Conservation (phyloP, 2,329 filamentous ascomycete genomes). For the Talaromyces sp. region DNA sequence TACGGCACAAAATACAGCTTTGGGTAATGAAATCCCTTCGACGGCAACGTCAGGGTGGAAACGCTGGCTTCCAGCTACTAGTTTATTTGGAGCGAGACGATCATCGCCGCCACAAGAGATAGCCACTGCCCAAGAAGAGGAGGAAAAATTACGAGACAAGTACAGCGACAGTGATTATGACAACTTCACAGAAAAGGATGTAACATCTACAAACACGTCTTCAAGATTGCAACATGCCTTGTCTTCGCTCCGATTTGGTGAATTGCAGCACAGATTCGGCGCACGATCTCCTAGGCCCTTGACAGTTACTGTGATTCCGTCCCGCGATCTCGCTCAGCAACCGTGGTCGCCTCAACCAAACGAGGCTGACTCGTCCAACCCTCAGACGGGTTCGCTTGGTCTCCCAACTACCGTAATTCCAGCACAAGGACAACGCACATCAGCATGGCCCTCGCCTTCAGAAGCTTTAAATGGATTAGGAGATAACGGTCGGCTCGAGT, state of each 20-base stretch:
- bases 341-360: slow-evolving; percentile 51
- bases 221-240: slow-evolving; percentile 10
- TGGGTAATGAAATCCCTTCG: neutral
- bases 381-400: slow-evolving; percentile 14
- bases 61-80: slow-evolving; percentile 52
- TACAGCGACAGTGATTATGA: slow-evolving; percentile 6
- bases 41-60: slow-evolving; percentile 1
- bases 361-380: neutral
- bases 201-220: neutral
- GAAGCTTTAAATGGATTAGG: slow-evolving; percentile 20
- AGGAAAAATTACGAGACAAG: slow-evolving; percentile 3
- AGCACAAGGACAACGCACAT: slow-evolving; percentile 52
- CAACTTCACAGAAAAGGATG: slow-evolving; percentile 8
- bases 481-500: slow-evolving; percentile 32
- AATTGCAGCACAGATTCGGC: slow-evolving; percentile 20
- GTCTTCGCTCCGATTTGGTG: slow-evolving; percentile 7
- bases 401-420: slow-evolving; percentile 58
- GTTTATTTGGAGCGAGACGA: slow-evolving; percentile 58
- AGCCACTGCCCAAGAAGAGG: slow-evolving; percentile 50
- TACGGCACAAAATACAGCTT: neutral
- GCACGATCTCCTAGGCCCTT: slow-evolving; percentile 39
- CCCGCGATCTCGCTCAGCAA: slow-evolving; percentile 52
- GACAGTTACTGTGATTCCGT: slow-evolving; percentile 61
- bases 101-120: slow-evolving; percentile 60
- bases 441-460: slow-evolving; percentile 51